Evolutionary conservation across 805 yeast genomes (phyloP).

Genomic region (Wickerhamomyces silvicola): DNA sequence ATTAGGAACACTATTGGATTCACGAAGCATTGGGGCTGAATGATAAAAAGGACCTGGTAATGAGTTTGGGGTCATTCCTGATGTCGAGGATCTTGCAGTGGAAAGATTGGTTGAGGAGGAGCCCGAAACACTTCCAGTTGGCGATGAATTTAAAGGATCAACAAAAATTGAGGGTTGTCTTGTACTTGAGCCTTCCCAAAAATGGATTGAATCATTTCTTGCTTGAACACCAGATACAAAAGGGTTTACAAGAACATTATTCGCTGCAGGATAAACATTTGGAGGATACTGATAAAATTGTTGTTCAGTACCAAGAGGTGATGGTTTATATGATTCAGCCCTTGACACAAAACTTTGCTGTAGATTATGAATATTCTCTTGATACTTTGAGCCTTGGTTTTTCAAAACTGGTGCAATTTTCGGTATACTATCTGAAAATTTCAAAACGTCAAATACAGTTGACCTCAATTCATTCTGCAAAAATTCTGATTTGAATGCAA

Average conservation of each 20-base stretch:
- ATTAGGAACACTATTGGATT: constrained; percentile 8
- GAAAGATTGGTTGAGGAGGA: constrained; percentile 8
- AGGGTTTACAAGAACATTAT: constrained; percentile 7
- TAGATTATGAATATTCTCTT: constrained; percentile 9
- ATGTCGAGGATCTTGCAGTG: constrained; percentile 1
- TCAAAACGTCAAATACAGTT: constrained; percentile 17
- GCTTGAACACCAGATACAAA: constrained; percentile 6
- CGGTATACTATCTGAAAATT: constrained; percentile 19
- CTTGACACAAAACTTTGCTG: constrained; percentile 16
- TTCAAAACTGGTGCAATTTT: constrained; percentile 18
- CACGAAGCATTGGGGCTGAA: constrained; percentile 2
- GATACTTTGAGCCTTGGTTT: constrained; percentile 6
- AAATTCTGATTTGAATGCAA: constrained; percentile 13
- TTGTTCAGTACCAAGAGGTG: constrained; percentile 4
- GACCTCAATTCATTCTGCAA: constrained; percentile 14
- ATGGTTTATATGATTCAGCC: constrained; percentile 11
- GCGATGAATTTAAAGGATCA: constrained; percentile 19
- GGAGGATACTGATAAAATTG: constrained; percentile 4
- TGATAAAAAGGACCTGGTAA: constrained; percentile 4
- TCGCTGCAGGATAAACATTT: constrained; percentile 1
- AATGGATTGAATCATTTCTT: constrained; percentile 17
- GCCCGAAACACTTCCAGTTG: constrained; percentile 3
- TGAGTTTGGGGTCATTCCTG: constrained; percentile 1
- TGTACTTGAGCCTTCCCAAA: constrained; percentile 18
- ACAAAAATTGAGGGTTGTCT: constrained; percentile 22